phyloP scores from a whole-genome alignment of 2,329 filamentous ascomycete genomes.

The Exserohilum rostratum region DNA sequence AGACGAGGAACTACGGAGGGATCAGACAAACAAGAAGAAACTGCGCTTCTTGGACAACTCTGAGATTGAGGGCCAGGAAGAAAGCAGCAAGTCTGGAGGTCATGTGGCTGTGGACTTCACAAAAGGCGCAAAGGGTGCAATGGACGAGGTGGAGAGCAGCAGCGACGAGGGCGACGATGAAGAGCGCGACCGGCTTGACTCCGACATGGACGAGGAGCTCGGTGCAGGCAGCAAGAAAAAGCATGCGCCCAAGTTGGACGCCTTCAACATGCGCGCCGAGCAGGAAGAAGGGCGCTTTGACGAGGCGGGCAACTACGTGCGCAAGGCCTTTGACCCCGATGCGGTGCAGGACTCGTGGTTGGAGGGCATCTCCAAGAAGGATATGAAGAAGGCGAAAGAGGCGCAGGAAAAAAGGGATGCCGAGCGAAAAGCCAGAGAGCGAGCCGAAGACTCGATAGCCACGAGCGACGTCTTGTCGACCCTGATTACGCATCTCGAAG shows the following conservation, averaged over 20 bases:
- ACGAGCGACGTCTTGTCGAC: conserved; percentile 74
- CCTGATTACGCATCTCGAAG: conserved; percentile 75
- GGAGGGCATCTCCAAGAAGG: conserved; percentile 89
- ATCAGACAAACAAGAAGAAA: conserved; percentile 66
- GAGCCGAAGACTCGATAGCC: conserved; percentile 75
- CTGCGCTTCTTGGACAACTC: conserved; percentile 65
- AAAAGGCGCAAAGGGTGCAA: conserved; percentile 33
- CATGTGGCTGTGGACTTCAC: conserved; percentile 67
- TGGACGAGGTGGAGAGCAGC: conserved; percentile 68
- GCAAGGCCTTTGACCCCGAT: conserved; percentile 87
- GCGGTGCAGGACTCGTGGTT: conserved; percentile 92
- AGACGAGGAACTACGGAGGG: conserved; percentile 57
- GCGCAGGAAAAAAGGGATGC: conserved; percentile 85
- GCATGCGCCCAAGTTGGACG: conserved; percentile 91
- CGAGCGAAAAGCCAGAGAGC: conserved; percentile 72
- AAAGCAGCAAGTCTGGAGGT: conserved; percentile 74
- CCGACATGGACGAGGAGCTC: conserved; percentile 82
- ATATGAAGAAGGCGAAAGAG: conserved; percentile 85
- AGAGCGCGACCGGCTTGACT: conserved; percentile 68
- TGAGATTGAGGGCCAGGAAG: conserved; percentile 81
- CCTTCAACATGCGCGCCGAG: conserved; percentile 91
- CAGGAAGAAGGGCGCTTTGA: conserved; percentile 94
- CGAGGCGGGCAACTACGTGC: conserved; percentile 86
- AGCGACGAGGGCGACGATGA: conserved; percentile 67
- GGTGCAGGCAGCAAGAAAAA: conserved; percentile 89